Evolutionary conservation across 371 early-diverging fungal genomes (phyloP).

Genomic region (Fennellomyces sp.): DNA sequence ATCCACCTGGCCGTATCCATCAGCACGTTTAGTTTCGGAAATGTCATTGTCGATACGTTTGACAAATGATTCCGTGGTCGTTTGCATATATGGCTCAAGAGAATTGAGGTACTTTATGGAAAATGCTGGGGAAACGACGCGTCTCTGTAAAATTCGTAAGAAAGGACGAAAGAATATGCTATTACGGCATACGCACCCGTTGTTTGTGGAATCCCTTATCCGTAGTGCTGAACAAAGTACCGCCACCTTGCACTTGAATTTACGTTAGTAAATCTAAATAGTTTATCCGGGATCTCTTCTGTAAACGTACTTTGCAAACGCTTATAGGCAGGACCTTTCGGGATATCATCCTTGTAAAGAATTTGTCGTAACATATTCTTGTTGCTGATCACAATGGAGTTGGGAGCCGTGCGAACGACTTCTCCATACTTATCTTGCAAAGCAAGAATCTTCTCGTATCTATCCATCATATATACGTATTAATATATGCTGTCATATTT

Average conservation of each 20-base stretch:
- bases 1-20: conserved; percentile 27
- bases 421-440: conserved; percentile 25
- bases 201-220: conserved; percentile 35
- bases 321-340: conserved; percentile 14
- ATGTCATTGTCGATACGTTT: conserved; percentile 23
- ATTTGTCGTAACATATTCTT: conserved; percentile 32
- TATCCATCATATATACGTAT: neutral
- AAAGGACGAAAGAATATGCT: neutral
- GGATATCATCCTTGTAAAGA: conserved; percentile 20
- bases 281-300: neutral
- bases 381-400: conserved; percentile 16
- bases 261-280: neutral
- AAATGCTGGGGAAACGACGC: conserved; percentile 50
- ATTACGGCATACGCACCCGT: conserved; percentile 15
- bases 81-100: conserved; percentile 35
- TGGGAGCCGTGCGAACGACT: conserved; percentile 20
- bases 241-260: conserved; percentile 9
- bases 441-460: conserved; percentile 6
- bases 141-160: conserved; percentile 24
- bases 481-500: neutral
- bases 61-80: conserved; percentile 18
- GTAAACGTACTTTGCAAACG: neutral
- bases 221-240: conserved; percentile 28
- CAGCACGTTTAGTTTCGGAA: neutral
- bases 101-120: conserved; percentile 41